These are phyloP conservation scores for Pythium utonaiense DNA, from an alignment of 352 stramenopile species.

Conservation along the genomic window DNA sequence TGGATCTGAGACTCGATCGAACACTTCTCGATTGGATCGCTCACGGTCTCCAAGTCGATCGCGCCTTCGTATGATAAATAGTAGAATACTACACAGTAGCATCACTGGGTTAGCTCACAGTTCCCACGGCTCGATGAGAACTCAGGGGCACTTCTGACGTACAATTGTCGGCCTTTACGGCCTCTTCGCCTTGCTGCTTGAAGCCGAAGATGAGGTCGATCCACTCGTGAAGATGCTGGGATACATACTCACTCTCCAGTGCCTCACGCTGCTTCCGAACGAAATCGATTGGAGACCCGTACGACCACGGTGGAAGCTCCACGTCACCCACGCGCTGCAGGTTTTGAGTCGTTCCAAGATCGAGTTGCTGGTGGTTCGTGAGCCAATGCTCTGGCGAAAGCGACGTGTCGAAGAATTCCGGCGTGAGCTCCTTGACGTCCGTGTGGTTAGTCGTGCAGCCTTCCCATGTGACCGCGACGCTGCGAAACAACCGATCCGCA, in stretches of 20 bases:
- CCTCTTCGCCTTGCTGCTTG: slow-evolving; percentile 93
- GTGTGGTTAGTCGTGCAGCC: slow-evolving; percentile 71
- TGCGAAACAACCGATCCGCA: slow-evolving; percentile 96
- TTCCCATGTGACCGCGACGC: slow-evolving; percentile 91
- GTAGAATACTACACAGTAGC: slow-evolving; percentile 74
- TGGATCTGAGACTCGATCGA: slow-evolving; percentile 88
- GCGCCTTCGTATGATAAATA: slow-evolving; percentile 92
- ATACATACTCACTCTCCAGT: slow-evolving; percentile 96
- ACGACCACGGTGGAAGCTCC: slow-evolving; percentile 80
- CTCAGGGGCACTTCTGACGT: neutral
- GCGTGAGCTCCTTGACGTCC: slow-evolving; percentile 99
- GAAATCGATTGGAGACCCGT: slow-evolving; percentile 84
- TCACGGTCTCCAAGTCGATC: slow-evolving; percentile 84
- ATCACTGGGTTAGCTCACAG: neutral
- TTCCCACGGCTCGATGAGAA: no score
- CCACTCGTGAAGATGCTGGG: slow-evolving; percentile 94
- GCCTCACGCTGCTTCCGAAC: slow-evolving; percentile 92
- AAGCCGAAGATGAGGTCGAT: slow-evolving; percentile 98
- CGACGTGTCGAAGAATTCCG: slow-evolving; percentile 95
- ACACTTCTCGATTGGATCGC: slow-evolving; percentile 23
- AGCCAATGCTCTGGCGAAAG: slow-evolving; percentile 86
- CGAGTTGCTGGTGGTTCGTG: slow-evolving; percentile 92
- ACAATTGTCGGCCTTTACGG: slow-evolving; percentile 83
- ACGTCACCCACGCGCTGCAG: slow-evolving; percentile 89
- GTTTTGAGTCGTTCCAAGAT: slow-evolving; percentile 89